Base-by-base conservation (phyloP, 306 rosid genomes). In the Echinosophora koreensis region DNA sequence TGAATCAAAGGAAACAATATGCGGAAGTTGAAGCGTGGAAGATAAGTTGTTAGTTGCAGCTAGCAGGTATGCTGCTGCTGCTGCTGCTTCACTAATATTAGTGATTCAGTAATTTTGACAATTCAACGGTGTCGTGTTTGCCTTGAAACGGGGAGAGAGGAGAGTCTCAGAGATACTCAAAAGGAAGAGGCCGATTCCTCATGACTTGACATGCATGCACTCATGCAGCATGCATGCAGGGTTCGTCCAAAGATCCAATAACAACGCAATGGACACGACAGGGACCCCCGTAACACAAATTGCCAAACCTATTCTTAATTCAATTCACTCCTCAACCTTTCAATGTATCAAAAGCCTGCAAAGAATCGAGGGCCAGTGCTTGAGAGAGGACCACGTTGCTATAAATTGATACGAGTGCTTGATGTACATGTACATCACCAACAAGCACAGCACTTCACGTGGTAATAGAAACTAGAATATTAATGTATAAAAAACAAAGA, bases 21-120 rank as follows among this genome's bases (percentile, higher is more conserved):
- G 42, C 16, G 4, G 17, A 73, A 73, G 58, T 72, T 80, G 82
- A 82, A 56, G 70, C 86, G 82, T 77, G 75, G 65, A 82, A 77
- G 86, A 28, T 27, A 82, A 82, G 78, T 77, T 9, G 42, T 37
- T 34, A 22, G 47, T 8, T 46, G 73, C 37, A 46, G 22, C n/a
- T 30, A 69, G 22, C 22, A 22, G 22, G 22, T 22, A 22, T 22
- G 22, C 22, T 46, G 51, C 60, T 16, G 14, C 63, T 57, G 63
- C 63, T 46, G 66, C 57, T 77, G 73, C 37, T 38, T 58, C 71
- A 47, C 71, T 49, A 74, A 59, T 22, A 56, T 62, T 61, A 27
- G 67, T 14, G 38, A 66, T 66, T 64, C 8, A 67, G 46, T 55
- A 0, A 0, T 30, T 37, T 77, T 70, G 79, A 77, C 82, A 70